Evolutionary conservation across 1,139 yeast genomes (phyloP), one percentile per base, ranked within the genome.

Genomic region (Geotrichum phurueaensis): DNA sequence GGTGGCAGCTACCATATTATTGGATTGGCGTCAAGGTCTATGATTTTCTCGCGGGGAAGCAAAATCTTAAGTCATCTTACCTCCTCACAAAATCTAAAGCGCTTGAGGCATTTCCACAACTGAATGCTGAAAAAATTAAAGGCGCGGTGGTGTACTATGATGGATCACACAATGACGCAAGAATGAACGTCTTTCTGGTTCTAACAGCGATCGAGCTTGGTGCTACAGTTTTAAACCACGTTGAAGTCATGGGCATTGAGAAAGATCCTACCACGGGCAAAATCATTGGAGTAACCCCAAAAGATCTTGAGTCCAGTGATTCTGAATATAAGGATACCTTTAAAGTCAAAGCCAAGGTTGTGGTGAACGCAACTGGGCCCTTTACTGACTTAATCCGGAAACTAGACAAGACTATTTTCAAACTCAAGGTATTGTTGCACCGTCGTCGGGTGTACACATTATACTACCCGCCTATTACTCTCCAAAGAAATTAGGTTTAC

Each of bases 1-100:
- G 91, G 84, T 92, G 97, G 97, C 96, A 91, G 78, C 84, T 90
- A 63, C 98, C 98, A 58, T 92, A 92, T 78, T 91, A 88, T 78
- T 92, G 89, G 78, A 85, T 84, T 56, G 98, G 98, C 64, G 89
- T 95, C 72, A 89, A 91, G 76, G 81, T 87, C 84, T 92, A 92
- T 78, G 98, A 92, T 75, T 78, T 94, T 78, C 87, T 92, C 72
- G 97, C 98, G 48, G 98, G 97, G 57, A 79, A 81, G 66, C 94
- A 90, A 74, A 90, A 90, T 77, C 81, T 92, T 75, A 85, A 90
- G 72, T 79, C 84, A 63, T 86, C 96, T 43, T 91, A 90, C 70
- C 75, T 89, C 65, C 80, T 91, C 72, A 81, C 90, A 57, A 82
- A 85, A 65, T 80, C 83, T 62, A 81, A 83, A 66, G 89, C 96